Evolutionary conservation across 2,329 filamentous ascomycete genomes (phyloP), one percentile per base, ranked within the genome.

Genomic region (Talaromyces sp.): DNA sequence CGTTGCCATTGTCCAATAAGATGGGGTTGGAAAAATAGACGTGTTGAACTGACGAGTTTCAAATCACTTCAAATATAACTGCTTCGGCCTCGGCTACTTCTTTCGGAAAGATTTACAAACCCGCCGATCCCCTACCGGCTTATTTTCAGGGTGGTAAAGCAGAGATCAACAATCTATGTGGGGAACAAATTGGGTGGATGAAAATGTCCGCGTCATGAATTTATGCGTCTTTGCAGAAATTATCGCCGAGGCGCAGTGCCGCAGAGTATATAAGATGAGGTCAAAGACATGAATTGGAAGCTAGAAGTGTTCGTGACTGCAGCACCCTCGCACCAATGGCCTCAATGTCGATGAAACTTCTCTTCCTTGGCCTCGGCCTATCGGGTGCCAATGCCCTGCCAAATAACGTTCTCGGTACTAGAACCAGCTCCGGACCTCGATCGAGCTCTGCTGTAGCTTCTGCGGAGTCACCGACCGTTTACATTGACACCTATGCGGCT

Each of bases 401-500:
- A 33, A 27, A 27, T 9, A n/a, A 19, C 7, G 42, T 44, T 27
- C 11, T 32, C 11, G 42, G 42, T 17, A 44, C 42, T 20, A n/a
- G 29, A 20, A 44, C 42, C 11, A 33, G 13, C 13, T 11, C 20
- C 29, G 42, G 27, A 19, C 32, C 27, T 16, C 42, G 29, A 44
- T 44, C 42, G 4, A 33, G 42, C 42, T 44, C 42, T 9, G 42
- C 42, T 33, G 29, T 44, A n/a, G 29, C 42, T 7, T 44, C 42
- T 14, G 42, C 42, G 7, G 42, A 44, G 29, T 44, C 42, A 4
- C 42, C 42, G 16, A 44, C 42, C 10, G 42, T 44, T 16, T 44
- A 35, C 13, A 44, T 44, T 16, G 17, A 44, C 29, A 44, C 42
- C 17, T 33, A 33, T 27, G 5, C 27, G 11, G 20, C n/a, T 9